A percentile compares a stretch with the other conserved stretches of the same genome.
Evolutionary conservation across 75 land plant species (phyloP).

Genomic region (Picea glauca): DNA sequence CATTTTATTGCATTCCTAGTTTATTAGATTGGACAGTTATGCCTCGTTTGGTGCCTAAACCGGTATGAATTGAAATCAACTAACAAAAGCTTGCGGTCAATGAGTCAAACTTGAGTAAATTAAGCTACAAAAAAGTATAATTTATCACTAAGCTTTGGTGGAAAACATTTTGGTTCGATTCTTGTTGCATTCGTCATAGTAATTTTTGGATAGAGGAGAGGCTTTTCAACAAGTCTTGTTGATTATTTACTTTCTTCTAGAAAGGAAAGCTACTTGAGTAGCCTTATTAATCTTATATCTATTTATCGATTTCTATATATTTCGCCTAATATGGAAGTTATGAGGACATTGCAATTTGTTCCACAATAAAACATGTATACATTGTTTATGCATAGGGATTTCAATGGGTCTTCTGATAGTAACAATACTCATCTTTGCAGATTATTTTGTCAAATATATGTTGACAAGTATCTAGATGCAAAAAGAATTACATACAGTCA

Average conservation of each 20-base stretch:
- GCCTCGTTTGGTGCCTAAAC: too few species aligned
- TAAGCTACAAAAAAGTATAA: too few species aligned
- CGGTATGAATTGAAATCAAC: too few species aligned
- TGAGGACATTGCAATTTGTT: neutral
- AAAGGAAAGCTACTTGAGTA: neutral
- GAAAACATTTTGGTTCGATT: too few species aligned
- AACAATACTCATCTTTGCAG: neutral
- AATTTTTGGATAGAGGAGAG: too few species aligned
- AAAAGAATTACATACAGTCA: neutral
- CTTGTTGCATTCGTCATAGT: too few species aligned
- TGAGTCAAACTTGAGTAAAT: too few species aligned
- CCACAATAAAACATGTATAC: neutral
- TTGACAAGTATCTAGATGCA: neutral
- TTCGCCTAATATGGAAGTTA: constrained; percentile 2
- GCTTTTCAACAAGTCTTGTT: neutral
- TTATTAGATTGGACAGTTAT: too few species aligned
- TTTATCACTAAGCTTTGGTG: too few species aligned
- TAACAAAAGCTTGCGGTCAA: too few species aligned
- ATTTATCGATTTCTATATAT: neutral
- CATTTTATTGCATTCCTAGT: too few species aligned
- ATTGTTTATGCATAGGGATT: neutral
- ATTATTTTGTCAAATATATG: neutral
- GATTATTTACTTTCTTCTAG: neutral
- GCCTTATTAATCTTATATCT: neutral
- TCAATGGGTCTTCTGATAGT: neutral